Conservation (phyloP, 140 eudicot species). For the Artemisia princeps region DNA sequence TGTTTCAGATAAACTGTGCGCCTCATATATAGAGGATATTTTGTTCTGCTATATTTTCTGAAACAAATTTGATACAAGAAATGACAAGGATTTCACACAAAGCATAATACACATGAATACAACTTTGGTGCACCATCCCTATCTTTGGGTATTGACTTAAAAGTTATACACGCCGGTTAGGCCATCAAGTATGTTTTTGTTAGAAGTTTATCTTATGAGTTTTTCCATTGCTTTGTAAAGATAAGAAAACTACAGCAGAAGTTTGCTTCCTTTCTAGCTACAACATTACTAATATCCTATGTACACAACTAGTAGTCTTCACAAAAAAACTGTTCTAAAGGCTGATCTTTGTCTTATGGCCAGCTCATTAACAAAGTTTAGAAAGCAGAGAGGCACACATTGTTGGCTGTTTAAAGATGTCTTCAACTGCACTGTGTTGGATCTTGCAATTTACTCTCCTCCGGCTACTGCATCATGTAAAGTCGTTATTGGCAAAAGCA, state of each 20-base stretch:
- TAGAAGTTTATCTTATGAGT: background rate
- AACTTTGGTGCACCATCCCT: too few relatives aligned
- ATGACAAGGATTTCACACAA: too few relatives aligned
- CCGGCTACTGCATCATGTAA: conserved; percentile 20
- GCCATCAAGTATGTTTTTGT: background rate
- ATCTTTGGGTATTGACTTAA: too few relatives aligned
- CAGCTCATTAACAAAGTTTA: background rate
- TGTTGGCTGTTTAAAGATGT: background rate
- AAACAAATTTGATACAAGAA: too few relatives aligned
- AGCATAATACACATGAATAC: too few relatives aligned
- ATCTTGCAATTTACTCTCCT: conserved; percentile 13
- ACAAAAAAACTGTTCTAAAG: background rate
- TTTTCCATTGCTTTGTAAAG: background rate
- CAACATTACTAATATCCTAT: background rate
- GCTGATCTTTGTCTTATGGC: background rate
- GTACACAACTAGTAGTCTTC: background rate
- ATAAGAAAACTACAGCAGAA: background rate
- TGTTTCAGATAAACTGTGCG: too few relatives aligned
- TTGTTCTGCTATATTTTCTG: too few relatives aligned
- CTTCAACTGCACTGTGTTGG: background rate
- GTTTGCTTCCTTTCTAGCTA: background rate
- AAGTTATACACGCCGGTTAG: too few relatives aligned
- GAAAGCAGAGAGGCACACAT: background rate
- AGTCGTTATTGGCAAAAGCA: background rate
- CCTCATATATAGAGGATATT: too few relatives aligned